These are phyloP conservation scores for Citeromyces matritensis DNA, from an alignment of 805 yeast species.

Conservation along the genomic window DNA sequence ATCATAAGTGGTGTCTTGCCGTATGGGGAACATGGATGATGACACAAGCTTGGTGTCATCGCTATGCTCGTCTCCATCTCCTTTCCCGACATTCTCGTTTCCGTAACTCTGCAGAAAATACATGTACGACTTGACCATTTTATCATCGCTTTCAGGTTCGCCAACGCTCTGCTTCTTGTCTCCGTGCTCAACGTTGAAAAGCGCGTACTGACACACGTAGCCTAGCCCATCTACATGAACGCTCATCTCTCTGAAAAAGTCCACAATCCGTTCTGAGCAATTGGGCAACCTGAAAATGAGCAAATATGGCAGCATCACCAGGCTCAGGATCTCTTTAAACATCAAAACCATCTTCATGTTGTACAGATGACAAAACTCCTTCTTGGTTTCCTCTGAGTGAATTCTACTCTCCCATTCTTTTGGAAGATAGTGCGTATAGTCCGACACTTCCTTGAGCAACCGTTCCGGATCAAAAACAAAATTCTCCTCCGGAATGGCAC, in stretches of 20 bases:
- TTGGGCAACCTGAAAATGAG: slow-evolving; percentile 72
- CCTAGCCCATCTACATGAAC: slow-evolving; percentile 92
- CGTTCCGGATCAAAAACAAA: slow-evolving; percentile 89
- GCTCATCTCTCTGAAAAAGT: slow-evolving; percentile 81
- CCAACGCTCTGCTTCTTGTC: slow-evolving; percentile 11
- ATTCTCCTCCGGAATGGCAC: slow-evolving; percentile 44
- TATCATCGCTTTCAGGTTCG: slow-evolving; percentile 43
- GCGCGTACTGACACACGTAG: slow-evolving; percentile 86
- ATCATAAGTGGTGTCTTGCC: too few relatives aligned
- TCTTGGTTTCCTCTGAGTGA: slow-evolving; percentile 75
- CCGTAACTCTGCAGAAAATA: slow-evolving; percentile 81
- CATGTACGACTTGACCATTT: slow-evolving; percentile 84
- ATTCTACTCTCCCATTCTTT: slow-evolving; percentile 71
- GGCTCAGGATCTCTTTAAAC: slow-evolving; percentile 65
- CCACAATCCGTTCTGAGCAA: slow-evolving; percentile 62
- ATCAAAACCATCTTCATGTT: slow-evolving; percentile 60
- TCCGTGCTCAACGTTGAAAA: slow-evolving; percentile 29
- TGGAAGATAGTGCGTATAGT: slow-evolving; percentile 85
- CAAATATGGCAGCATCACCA: slow-evolving; percentile 79
- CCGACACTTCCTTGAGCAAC: slow-evolving; percentile 63
- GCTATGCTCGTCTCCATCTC: too few relatives aligned
- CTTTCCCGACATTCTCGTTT: slow-evolving; percentile 15
- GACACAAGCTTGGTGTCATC: too few relatives aligned
- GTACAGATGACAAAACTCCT: slow-evolving; percentile 68
- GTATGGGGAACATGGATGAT: too few relatives aligned